A percentile compares a stretch with the other conserved stretches of the same genome.
Conservation (phyloP, 2,329 filamentous ascomycete genomes). For the Botryosphaeria dothidea region DNA sequence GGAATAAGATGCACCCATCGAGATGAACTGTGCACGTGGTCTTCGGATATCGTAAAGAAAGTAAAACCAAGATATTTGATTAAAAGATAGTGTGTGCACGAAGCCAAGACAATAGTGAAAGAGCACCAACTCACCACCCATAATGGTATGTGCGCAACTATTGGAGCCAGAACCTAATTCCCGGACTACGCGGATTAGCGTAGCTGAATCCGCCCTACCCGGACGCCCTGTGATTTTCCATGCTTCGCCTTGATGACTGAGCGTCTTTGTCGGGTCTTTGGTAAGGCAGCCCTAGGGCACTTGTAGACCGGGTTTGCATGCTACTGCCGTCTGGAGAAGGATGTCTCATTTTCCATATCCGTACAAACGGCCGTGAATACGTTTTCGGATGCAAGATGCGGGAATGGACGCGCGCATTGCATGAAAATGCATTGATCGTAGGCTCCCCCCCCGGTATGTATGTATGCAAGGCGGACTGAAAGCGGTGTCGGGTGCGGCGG, state of each 20-base stretch:
- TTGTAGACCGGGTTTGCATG: background rate
- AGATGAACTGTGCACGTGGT: too few relatives aligned
- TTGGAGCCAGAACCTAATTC: too few relatives aligned
- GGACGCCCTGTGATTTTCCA: background rate
- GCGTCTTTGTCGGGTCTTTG: background rate
- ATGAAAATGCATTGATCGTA: conserved; percentile 4
- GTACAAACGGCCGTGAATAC: background rate
- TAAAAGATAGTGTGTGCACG: background rate
- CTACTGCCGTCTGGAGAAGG: background rate
- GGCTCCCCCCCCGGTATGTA: background rate
- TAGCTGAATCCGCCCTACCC: background rate
- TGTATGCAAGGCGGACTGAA: conserved; percentile 2
- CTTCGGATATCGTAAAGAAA: too few relatives aligned
- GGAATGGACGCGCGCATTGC: background rate
- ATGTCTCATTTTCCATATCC: background rate
- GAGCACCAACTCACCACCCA: background rate
- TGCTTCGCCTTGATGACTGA: background rate
- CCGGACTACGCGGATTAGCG: background rate
- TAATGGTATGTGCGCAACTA: background rate
- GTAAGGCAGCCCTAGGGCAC: background rate
- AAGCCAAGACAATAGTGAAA: background rate
- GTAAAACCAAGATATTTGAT: too few relatives aligned
- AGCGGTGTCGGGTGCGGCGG: background rate
- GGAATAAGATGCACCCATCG: too few relatives aligned
- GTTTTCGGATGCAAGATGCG: background rate